A percentile compares a stretch with the other conserved stretches of the same genome.
Conservation (phyloP, 805 yeast species). For the Ogataea thermomethanolica region DNA sequence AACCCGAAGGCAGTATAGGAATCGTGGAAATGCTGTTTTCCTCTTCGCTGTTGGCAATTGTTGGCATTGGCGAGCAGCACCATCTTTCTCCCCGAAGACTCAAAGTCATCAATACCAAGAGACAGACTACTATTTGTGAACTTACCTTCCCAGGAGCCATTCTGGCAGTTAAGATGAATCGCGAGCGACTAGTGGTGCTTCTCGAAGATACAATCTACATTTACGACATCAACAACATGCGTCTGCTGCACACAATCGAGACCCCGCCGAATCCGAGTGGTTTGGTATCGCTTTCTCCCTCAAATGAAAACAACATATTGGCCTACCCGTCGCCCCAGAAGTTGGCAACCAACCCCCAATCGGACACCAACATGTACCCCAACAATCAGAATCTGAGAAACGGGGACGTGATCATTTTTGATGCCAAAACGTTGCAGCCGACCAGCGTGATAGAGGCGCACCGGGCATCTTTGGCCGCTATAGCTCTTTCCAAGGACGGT, state of each 20-base stretch:
- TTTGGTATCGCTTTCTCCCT: slow-evolving; percentile 57
- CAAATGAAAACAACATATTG: slow-evolving; percentile 48
- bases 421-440: slow-evolving; percentile 72
- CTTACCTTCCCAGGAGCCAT: slow-evolving; percentile 82
- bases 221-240: slow-evolving; percentile 88
- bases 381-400: slow-evolving; percentile 34
- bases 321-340: slow-evolving; percentile 80
- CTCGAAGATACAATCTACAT: slow-evolving; percentile 81
- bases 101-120: slow-evolving; percentile 78
- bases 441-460: slow-evolving; percentile 88
- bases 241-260: slow-evolving; percentile 71
- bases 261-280: slow-evolving; percentile 58
- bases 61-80: slow-evolving; percentile 77
- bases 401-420: slow-evolving; percentile 82
- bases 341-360: slow-evolving; percentile 25
- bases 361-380: slow-evolving; percentile 11
- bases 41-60: slow-evolving; percentile 81
- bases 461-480: slow-evolving; percentile 68
- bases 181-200: slow-evolving; percentile 79
- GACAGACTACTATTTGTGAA: slow-evolving; percentile 72
- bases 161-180: slow-evolving; percentile 71
- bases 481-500: slow-evolving; percentile 75
- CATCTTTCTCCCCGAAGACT: slow-evolving; percentile 77
- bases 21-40: slow-evolving; percentile 89
- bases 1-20: slow-evolving; percentile 56